A percentile compares a stretch with the other conserved stretches of the same genome.
These are phyloP conservation scores for Monilinia laxa DNA, from an alignment of 2,329 filamentous ascomycete species.

Conservation along the genomic window DNA sequence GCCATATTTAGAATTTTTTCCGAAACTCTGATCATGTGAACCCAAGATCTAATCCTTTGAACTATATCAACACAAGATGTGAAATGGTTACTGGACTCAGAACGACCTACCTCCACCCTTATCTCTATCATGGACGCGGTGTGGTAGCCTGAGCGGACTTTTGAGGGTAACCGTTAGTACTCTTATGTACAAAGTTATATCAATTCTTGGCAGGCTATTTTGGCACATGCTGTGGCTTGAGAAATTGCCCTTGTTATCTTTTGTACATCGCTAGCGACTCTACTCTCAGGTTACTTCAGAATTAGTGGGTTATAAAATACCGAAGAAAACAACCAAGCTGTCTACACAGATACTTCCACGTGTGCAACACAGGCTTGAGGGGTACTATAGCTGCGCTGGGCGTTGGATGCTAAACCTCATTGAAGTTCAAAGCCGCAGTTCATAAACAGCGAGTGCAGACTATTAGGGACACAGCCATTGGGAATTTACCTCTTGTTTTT, in stretches of 20 bases:
- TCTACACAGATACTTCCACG: slow-evolving; percentile 62
- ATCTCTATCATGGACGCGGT: slow-evolving; percentile 68
- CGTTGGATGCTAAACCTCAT: slow-evolving; percentile 52
- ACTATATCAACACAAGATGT: slow-evolving; percentile 65
- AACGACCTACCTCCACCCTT: slow-evolving; percentile 59
- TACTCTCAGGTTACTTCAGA: slow-evolving; percentile 69
- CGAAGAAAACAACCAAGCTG: slow-evolving; percentile 61
- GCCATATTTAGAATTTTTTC: slow-evolving; percentile 55
- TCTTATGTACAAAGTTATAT: slow-evolving; percentile 65
- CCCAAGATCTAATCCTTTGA: slow-evolving; percentile 63
- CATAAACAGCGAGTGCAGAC: slow-evolving; percentile 54
- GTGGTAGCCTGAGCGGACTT: slow-evolving; percentile 64
- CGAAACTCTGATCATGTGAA: slow-evolving; percentile 61
- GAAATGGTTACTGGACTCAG: slow-evolving; percentile 68
- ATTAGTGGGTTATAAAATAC: slow-evolving; percentile 61
- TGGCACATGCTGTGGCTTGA: slow-evolving; percentile 66
- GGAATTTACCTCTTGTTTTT: slow-evolving; percentile 60
- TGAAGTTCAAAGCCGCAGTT: slow-evolving; percentile 53
- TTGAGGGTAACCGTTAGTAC: slow-evolving; percentile 71
- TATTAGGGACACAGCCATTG: slow-evolving; percentile 49
- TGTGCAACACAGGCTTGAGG: slow-evolving; percentile 69
- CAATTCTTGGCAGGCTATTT: slow-evolving; percentile 53
- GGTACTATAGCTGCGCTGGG: slow-evolving; percentile 58
- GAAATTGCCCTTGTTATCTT: slow-evolving; percentile 70
- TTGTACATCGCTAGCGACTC: slow-evolving; percentile 64